These are phyloP conservation scores for Skeletonema costatum DNA, from an alignment of 108 stramenopile genomes.

Conservation along the genomic window DNA sequence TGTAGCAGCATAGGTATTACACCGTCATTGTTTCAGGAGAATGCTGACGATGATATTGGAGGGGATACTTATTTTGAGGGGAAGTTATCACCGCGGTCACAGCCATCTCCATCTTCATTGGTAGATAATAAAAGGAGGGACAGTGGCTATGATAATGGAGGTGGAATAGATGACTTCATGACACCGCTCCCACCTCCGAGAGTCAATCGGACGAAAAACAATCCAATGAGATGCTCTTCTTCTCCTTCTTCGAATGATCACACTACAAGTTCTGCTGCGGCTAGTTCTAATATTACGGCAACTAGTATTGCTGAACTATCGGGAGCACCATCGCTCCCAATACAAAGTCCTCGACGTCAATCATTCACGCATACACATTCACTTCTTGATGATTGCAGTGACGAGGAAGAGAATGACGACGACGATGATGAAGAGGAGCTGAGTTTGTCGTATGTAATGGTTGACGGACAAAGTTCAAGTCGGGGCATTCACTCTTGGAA, in stretches of 20 bases:
- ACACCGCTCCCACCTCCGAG: constrained; percentile 16
- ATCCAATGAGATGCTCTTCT: not conserved
- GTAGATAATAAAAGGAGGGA: not conserved
- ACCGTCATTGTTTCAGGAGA: not conserved
- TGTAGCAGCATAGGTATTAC: not conserved
- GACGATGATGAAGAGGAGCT: not conserved
- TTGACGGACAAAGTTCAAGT: constrained; percentile 4
- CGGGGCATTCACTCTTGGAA: constrained; percentile 9
- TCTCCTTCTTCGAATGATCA: not conserved
- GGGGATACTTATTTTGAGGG: constrained; percentile 39
- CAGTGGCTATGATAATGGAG: not conserved
- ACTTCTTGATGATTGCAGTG: constrained; percentile 51
- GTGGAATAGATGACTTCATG: not conserved
- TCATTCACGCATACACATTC: constrained; percentile 30
- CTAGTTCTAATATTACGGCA: not conserved
- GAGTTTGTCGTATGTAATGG: constrained; percentile 20
- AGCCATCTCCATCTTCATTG: not conserved
- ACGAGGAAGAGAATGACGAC: constrained; percentile 34
- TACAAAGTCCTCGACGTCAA: constrained; percentile 8
- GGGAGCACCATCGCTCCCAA: not conserved
- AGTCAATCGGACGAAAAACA: constrained; percentile 17
- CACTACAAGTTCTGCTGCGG: not conserved
- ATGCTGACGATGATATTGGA: constrained; percentile 30
- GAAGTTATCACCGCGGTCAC: not conserved
- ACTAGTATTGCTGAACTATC: not conserved